phyloP scores from a whole-genome alignment of 2,329 filamentous ascomycete genomes.

The Endothia cerciana region DNA sequence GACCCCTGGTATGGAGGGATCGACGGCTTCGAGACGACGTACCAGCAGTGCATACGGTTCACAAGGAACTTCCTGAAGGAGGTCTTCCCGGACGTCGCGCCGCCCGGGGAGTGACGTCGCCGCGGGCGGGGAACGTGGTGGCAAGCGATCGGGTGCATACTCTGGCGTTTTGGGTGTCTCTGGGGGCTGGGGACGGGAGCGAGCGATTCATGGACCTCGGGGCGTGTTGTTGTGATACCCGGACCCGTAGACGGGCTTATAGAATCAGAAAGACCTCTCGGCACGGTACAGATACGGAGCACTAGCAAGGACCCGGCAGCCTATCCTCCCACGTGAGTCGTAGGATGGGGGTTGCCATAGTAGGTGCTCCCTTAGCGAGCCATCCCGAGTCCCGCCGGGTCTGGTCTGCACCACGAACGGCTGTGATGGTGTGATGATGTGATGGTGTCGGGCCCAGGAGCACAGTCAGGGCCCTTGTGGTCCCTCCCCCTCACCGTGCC shows the following conservation, averaged over 20 bases:
- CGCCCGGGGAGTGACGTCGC: constrained; percentile 25
- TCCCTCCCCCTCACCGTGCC: background rate
- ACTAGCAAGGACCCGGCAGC: background rate
- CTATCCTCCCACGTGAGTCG: background rate
- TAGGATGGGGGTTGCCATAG: background rate
- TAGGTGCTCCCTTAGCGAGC: too few relatives aligned
- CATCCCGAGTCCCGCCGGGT: background rate
- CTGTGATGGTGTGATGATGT: too few relatives aligned
- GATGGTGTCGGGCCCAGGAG: background rate
- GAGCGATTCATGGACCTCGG: constrained; percentile 1
- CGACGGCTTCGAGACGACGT: constrained; percentile 83
- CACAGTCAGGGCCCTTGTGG: too few relatives aligned
- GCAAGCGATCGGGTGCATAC: background rate
- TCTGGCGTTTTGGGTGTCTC: constrained; percentile 1
- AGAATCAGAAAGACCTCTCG: background rate
- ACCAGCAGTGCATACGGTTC: constrained; percentile 79
- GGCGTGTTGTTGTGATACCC: constrained; percentile 7
- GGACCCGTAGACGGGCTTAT: background rate
- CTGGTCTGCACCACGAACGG: background rate
- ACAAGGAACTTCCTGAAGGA: constrained; percentile 74
- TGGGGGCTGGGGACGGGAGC: background rate
- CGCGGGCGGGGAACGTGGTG: background rate
- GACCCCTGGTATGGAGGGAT: constrained; percentile 94
- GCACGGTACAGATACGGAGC: too few relatives aligned
- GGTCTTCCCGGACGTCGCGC: constrained; percentile 48